Base-by-base conservation (phyloP, 176 grass and related monocot species). In the Rhynchospora breviuscula region DNA sequence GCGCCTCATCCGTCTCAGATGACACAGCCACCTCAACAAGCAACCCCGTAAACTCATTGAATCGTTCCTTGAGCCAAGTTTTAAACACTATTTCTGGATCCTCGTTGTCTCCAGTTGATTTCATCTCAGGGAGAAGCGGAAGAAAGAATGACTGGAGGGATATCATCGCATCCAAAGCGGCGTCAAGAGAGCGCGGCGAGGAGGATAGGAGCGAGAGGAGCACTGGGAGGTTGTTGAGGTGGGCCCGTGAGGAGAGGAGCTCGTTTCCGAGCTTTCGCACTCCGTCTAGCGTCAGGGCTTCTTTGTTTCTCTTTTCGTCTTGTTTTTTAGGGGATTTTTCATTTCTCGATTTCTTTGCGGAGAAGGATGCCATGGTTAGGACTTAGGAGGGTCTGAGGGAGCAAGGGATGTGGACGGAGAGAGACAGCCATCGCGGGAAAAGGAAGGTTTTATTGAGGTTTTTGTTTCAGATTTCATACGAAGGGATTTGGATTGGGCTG, bases 111-210 rank as follows among this genome's bases (percentile, higher is more conserved):
- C 56, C 80, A 33, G 85, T 31, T 15, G 92, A 91, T 44, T 89
- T 93, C 29, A 95, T 95, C 75, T 92, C 92, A 0, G 89, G 82
- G 21, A 95, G 69, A 75, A 98, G 76, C 58, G 95, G 95, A 15
- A 90, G 81, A 86, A 98, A 98, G 88, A 93, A 95, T 44, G 91
- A 98, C 77, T 98, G 91, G 51, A 98, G 84, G 19, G 91, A 98
- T 57, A 98, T 91, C 58, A 95, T 82, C 71, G 93, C 88, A 66
- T 98, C 93, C 11, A 98, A 79, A 10, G 88, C 82, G 66, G 89
- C 31, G 17, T 84, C 69, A 52, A 88, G 73, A 18, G 83, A 74
- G 44, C n/a, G 19, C 21, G 88, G 63, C 31, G 89, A 72, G 45
- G 92, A 85, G 22, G 86, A 89, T 61, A 98, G 65, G 73, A 95